These are phyloP conservation scores for Leishmania gerbilli DNA, from an alignment of 208 protist species.

Conservation along the genomic window DNA sequence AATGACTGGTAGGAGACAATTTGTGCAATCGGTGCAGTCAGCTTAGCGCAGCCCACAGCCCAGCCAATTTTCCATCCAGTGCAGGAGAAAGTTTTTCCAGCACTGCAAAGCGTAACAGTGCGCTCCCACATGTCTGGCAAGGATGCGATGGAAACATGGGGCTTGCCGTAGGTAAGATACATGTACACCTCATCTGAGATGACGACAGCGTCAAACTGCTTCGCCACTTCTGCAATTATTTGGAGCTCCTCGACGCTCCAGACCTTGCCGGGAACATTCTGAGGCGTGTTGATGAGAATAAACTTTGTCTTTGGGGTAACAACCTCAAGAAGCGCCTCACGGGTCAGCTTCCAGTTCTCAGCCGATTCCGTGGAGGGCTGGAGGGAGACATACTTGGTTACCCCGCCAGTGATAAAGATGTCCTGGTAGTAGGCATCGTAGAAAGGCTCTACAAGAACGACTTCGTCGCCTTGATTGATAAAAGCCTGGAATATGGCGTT, in stretches of 20 bases:
- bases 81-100: conserved; percentile 93
- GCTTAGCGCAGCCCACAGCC: conserved; percentile 51
- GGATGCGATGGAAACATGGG: conserved; percentile 71
- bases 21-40: conserved; percentile 47
- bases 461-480: conserved; percentile 90
- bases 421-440: conserved; percentile 90
- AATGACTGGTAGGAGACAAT: conserved; percentile 87
- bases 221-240: conserved; percentile 70
- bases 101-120: conserved; percentile 89
- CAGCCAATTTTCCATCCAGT: conserved; percentile 95
- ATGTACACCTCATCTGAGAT: conserved; percentile 93
- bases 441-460: conserved; percentile 93
- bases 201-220: conserved; percentile 64
- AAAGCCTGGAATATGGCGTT: conserved; percentile 78
- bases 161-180: conserved; percentile 71
- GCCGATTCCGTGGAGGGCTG: conserved; percentile 40
- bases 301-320: conserved; percentile 83
- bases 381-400: conserved; percentile 76
- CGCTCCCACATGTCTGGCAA: conserved; percentile 90
- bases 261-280: conserved; percentile 91
- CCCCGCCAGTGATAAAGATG: conserved; percentile 68
- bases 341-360: conserved; percentile 57
- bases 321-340: conserved; percentile 52
- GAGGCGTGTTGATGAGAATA: conserved; percentile 93
- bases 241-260: conserved; percentile 65